Percentiles rank a stretch among this genome's conserved stretches.
These are phyloP conservation scores for Taiwanofungus camphoratus DNA, from an alignment of 1,284 basidiomycete species.

Conservation along the genomic window DNA sequence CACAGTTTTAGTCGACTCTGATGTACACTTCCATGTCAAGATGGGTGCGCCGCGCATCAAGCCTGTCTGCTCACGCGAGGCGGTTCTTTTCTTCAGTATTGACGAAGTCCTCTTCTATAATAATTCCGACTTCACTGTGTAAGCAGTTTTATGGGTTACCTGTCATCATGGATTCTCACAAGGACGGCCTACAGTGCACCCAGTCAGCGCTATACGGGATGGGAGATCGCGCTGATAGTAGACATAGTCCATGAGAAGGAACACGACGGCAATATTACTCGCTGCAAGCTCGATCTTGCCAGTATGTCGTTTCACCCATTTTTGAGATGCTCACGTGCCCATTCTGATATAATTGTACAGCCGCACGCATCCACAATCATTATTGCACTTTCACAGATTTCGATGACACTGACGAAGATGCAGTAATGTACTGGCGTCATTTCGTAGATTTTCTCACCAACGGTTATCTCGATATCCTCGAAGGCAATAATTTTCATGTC, in stretches of 20 bases:
- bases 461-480: slow-evolving; percentile 26
- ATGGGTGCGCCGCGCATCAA: slow-evolving; percentile 26
- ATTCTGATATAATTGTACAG: slow-evolving; percentile 12
- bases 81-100: slow-evolving; percentile 27
- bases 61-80: slow-evolving; percentile 28
- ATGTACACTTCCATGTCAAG: slow-evolving; percentile 23
- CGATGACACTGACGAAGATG: slow-evolving; percentile 17
- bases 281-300: slow-evolving; percentile 21
- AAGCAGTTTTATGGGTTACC: background rate
- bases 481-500: slow-evolving; percentile 21
- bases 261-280: slow-evolving; percentile 18
- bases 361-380: slow-evolving; percentile 22
- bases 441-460: slow-evolving; percentile 24
- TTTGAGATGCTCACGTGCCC: background rate
- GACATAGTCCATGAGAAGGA: slow-evolving; percentile 20
- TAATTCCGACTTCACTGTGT: slow-evolving; percentile 20
- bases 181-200: slow-evolving; percentile 8
- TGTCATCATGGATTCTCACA: background rate
- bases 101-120: slow-evolving; percentile 25
- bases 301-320: slow-evolving; percentile 17
- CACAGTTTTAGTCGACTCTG: slow-evolving; percentile 10
- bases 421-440: slow-evolving; percentile 15
- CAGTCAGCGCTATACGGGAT: slow-evolving; percentile 16
- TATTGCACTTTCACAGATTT: slow-evolving; percentile 21
- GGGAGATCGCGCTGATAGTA: slow-evolving; percentile 28